Conservation (phyloP, 2,329 filamentous ascomycete genomes). For the Cercospora berteroae region DNA sequence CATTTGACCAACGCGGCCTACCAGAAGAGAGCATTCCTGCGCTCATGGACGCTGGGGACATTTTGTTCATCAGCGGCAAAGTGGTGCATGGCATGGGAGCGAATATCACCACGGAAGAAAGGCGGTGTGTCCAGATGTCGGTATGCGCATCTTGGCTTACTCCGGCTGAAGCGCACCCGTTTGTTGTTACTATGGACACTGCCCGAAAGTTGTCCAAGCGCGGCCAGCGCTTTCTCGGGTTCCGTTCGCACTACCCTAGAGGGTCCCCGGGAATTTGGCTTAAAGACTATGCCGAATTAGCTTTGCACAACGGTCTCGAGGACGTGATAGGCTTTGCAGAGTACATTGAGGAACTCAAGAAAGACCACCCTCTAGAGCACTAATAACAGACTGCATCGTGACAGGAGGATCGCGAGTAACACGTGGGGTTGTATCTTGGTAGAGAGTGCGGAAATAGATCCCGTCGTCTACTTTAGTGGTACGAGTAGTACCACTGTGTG, state of each 20-base stretch:
- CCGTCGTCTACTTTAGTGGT: too few relatives aligned
- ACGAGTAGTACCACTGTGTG: too few relatives aligned
- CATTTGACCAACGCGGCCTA: not conserved
- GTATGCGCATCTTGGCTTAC: not conserved
- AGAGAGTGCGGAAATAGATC: too few relatives aligned
- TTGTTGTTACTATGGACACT: not conserved
- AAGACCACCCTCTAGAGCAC: too few relatives aligned
- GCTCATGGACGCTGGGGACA: conserved; percentile 2
- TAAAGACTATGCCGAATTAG: conserved; percentile 1
- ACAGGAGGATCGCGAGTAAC: too few relatives aligned
- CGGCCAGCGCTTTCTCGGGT: not conserved
- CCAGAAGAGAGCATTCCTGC: conserved; percentile 10
- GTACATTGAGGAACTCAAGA: too few relatives aligned
- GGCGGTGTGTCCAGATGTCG: too few relatives aligned
- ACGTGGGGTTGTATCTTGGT: too few relatives aligned
- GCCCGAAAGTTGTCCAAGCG: conserved; percentile 7
- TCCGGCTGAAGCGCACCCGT: conserved; percentile 1
- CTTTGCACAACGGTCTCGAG: not conserved
- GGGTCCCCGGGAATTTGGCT: not conserved
- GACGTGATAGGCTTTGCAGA: not conserved
- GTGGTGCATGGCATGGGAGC: conserved; percentile 8
- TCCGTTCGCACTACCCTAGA: conserved; percentile 1
- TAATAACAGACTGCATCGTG: too few relatives aligned
- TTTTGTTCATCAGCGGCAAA: conserved; percentile 11
- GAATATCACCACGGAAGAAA: not conserved